Conservation (phyloP, 1,284 basidiomycete genomes). For the Tausonia pullulans region DNA sequence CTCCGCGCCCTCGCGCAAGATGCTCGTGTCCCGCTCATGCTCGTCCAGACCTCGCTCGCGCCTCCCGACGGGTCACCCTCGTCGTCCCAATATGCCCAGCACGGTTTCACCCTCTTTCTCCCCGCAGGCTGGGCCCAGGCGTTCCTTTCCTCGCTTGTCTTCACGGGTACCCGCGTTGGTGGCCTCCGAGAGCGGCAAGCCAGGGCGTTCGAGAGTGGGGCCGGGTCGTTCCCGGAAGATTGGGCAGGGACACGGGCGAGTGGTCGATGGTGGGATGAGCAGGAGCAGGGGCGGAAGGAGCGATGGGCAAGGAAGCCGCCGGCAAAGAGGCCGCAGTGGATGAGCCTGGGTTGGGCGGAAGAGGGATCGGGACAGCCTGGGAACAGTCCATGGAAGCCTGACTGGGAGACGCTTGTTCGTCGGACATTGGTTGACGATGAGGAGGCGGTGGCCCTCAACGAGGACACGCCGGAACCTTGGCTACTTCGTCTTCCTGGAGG, state of each 20-base stretch:
- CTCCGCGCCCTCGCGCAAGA: slow-evolving; percentile 58
- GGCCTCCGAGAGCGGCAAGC: slow-evolving; percentile 66
- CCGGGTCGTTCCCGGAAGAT: slow-evolving; percentile 66
- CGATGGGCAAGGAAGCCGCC: slow-evolving; percentile 72
- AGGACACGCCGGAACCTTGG: slow-evolving; percentile 43
- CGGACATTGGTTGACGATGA: slow-evolving; percentile 10
- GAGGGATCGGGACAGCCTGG: not conserved
- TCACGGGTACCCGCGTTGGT: slow-evolving; percentile 65
- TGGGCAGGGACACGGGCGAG: slow-evolving; percentile 52
- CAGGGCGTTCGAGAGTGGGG: slow-evolving; percentile 66
- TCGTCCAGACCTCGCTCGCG: slow-evolving; percentile 55
- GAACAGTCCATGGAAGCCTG: slow-evolving; percentile 53
- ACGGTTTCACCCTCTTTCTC: slow-evolving; percentile 74
- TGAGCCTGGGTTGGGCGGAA: slow-evolving; percentile 45
- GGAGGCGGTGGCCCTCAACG: slow-evolving; percentile 27
- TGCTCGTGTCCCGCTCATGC: slow-evolving; percentile 64
- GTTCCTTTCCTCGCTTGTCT: slow-evolving; percentile 65
- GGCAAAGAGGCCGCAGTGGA: slow-evolving; percentile 66
- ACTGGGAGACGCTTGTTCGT: slow-evolving; percentile 53
- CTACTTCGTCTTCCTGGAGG: slow-evolving; percentile 48
- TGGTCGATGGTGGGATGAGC: slow-evolving; percentile 39
- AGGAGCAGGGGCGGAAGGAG: slow-evolving; percentile 41
- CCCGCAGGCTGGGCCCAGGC: slow-evolving; percentile 81
- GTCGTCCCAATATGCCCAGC: slow-evolving; percentile 37
- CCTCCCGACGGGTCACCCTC: slow-evolving; percentile 25